A percentile compares a stretch with the other conserved stretches of the same genome.
Evolutionary conservation across 2,329 filamentous ascomycete genomes (phyloP).

Genomic region (Gremmenia infestans): DNA sequence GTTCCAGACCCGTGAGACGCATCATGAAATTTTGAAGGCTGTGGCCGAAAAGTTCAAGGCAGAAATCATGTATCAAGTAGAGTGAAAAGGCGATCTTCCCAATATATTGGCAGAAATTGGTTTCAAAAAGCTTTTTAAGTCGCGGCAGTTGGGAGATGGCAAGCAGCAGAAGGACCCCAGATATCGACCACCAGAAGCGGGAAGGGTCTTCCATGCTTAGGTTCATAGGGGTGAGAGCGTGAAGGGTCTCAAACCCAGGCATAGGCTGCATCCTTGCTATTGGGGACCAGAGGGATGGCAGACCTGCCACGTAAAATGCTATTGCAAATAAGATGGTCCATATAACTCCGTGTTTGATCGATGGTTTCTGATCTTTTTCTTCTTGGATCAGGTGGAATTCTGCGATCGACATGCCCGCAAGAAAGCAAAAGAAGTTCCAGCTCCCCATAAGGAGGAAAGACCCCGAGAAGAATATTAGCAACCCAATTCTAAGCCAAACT

Average conservation of each 20-base stretch:
- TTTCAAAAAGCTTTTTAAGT: constrained; percentile 41
- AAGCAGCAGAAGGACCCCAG: constrained; percentile 17
- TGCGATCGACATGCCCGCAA: constrained; percentile 20
- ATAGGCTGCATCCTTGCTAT: constrained; percentile 16
- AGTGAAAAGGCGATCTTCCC: constrained; percentile 49
- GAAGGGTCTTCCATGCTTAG: constrained; percentile 18
- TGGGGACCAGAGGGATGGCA: constrained; percentile 14
- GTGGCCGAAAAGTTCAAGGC: constrained; percentile 29
- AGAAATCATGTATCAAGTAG: constrained; percentile 45
- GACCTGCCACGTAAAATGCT: constrained; percentile 22
- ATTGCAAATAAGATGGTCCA: constrained; percentile 12
- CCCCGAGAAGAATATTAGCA: constrained; percentile 12
- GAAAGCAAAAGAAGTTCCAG: constrained; percentile 26
- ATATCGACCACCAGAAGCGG: constrained; percentile 24
- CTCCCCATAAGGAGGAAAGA: constrained; percentile 15
- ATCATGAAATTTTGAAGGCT: constrained; percentile 12
- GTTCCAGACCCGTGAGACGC: constrained; percentile 4
- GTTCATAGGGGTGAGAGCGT: constrained; percentile 11
- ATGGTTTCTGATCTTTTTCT: background rate
- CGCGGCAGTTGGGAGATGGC: constrained; percentile 31
- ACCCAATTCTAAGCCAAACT: constrained; percentile 12
- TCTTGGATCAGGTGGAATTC: constrained; percentile 22
- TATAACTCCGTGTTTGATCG: background rate
- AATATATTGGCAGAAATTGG: constrained; percentile 47
- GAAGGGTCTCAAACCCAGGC: constrained; percentile 20